Conservation (phyloP, 192 early-diverging fungal genomes). For the Obelidium mucronatum region DNA sequence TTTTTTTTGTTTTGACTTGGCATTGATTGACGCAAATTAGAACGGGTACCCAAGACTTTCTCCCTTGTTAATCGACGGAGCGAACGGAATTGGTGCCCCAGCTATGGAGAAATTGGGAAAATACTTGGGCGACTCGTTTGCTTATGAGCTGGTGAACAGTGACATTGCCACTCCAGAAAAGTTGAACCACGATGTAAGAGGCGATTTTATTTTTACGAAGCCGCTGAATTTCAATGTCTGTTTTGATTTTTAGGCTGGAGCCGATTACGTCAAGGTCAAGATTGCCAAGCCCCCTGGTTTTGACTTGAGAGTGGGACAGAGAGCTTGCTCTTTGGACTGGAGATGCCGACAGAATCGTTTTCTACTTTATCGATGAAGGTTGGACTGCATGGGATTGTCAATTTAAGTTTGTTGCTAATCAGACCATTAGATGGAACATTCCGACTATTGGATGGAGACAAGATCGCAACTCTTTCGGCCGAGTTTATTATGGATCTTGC, state of each 20-base stretch:
- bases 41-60: slow-evolving; percentile 74
- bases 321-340: slow-evolving; percentile 94
- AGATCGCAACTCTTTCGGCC: slow-evolving; percentile 95
- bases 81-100: slow-evolving; percentile 97
- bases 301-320: slow-evolving; percentile 66
- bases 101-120: slow-evolving; percentile 80
- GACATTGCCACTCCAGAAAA: slow-evolving; percentile 73
- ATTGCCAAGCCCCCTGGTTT: slow-evolving; percentile 81
- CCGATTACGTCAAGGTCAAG: slow-evolving; percentile 96
- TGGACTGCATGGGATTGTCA: neutral
- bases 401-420: neutral
- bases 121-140: slow-evolving; percentile 69
- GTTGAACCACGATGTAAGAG: slow-evolving; percentile 83
- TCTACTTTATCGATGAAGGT: slow-evolving; percentile 87
- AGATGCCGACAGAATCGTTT: slow-evolving; percentile 98
- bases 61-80: slow-evolving; percentile 84
- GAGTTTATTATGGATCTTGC: slow-evolving; percentile 93
- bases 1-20: neutral
- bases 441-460: slow-evolving; percentile 97
- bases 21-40: slow-evolving; percentile 47
- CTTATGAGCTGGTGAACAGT: slow-evolving; percentile 77
- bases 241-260: slow-evolving; percentile 73
- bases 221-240: too few relatives aligned
- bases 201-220: neutral
- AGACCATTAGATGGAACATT: slow-evolving; percentile 69